These are phyloP conservation scores for Phaeosphaeriaceae sp. DNA, from an alignment of 2,329 filamentous ascomycete genomes.

Conservation along the genomic window DNA sequence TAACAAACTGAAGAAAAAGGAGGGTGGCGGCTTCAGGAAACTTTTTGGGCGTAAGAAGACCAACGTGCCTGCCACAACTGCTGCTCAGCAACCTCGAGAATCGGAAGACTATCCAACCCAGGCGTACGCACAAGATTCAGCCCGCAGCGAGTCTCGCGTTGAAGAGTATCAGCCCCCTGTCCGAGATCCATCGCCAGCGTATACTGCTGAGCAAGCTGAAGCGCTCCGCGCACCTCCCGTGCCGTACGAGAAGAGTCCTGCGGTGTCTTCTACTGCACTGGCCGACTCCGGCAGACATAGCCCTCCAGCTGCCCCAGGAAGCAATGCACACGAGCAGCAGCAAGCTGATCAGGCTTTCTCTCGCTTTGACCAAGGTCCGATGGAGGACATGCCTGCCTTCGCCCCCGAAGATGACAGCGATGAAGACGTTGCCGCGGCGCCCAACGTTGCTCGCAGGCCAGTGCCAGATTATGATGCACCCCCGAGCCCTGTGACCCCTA, in stretches of 20 bases:
- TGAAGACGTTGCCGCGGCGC: constrained; percentile 31
- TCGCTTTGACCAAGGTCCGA: constrained; percentile 86
- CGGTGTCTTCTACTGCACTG: constrained; percentile 25
- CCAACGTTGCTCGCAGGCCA: constrained; percentile 31
- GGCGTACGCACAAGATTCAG: constrained; percentile 24
- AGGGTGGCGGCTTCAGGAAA: constrained; percentile 49
- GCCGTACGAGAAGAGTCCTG: constrained; percentile 34
- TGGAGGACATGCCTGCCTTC: constrained; percentile 86
- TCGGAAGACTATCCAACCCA: constrained; percentile 24
- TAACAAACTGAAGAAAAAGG: constrained; percentile 48
- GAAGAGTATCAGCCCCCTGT: constrained; percentile 28
- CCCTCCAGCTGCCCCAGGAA: constrained; percentile 62
- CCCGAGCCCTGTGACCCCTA: constrained; percentile 22
- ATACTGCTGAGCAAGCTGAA: constrained; percentile 28
- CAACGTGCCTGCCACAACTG: constrained; percentile 21
- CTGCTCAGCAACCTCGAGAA: constrained; percentile 17
- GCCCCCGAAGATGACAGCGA: constrained; percentile 60
- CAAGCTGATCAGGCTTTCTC: constrained; percentile 69
- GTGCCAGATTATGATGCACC: constrained; percentile 19
- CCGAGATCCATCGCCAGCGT: constrained; percentile 34
- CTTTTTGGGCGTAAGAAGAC: constrained; percentile 50
- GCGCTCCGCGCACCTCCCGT: constrained; percentile 28
- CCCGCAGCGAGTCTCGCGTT: constrained; percentile 34
- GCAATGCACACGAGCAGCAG: constrained; percentile 65
- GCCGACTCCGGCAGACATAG: constrained; percentile 50